phyloP scores from a whole-genome alignment of 306 rosid genomes.

The Castanea mollissima region DNA sequence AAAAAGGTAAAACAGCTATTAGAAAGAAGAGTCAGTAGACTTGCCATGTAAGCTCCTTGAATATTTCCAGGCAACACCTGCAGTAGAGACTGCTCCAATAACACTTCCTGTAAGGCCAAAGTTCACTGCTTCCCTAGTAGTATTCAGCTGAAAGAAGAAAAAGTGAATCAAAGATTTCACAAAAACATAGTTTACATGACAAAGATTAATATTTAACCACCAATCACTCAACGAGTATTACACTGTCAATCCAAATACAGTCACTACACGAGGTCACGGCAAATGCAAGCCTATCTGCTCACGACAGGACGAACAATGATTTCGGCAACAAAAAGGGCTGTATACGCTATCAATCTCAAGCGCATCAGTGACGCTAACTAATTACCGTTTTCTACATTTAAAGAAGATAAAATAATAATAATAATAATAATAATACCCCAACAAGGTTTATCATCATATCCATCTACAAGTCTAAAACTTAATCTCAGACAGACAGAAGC shows the following conservation, averaged over 20 bases:
- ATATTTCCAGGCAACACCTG: conserved; percentile 73
- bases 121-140: conserved; percentile 65
- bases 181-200: conserved; percentile 8
- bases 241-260: background rate
- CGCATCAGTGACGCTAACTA: too few species aligned
- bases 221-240: background rate
- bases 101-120: conserved; percentile 62
- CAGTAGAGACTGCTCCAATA: conserved; percentile 76
- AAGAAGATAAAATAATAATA: too few species aligned
- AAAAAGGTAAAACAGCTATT: background rate
- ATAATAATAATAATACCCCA: too few species aligned
- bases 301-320: too few species aligned
- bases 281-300: background rate
- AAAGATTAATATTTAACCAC: background rate
- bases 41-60: conserved; percentile 82
- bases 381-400: too few species aligned
- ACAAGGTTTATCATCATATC: too few species aligned
- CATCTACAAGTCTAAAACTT: too few species aligned
- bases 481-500: too few species aligned
- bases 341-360: too few species aligned
- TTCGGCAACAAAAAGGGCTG: too few species aligned
- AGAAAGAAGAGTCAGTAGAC: conserved; percentile 2
- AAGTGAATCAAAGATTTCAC: conserved; percentile 3
- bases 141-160: conserved; percentile 56
- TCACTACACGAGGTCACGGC: background rate